phyloP scores from a whole-genome alignment of 139 green algal genomes.

The Coelastrella sp. region DNA sequence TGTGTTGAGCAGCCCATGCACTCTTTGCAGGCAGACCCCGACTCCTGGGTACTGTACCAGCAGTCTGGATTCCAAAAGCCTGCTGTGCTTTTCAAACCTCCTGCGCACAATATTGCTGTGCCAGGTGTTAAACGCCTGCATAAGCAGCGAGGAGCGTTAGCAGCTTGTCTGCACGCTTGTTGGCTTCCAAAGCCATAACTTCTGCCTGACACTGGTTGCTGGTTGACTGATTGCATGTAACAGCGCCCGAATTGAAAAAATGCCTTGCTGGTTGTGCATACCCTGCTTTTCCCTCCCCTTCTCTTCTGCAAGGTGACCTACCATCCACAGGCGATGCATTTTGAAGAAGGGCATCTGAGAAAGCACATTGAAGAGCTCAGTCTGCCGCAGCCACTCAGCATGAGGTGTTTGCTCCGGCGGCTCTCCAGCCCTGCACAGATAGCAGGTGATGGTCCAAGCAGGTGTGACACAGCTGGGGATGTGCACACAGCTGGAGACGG shows the following conservation, averaged over 20 bases:
- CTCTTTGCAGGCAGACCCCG: neutral
- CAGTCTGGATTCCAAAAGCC: neutral
- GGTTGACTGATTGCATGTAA: no score
- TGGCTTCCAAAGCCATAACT: no score
- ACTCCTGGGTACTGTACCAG: neutral
- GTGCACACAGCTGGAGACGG: no score
- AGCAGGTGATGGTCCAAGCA: no score
- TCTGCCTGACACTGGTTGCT: no score
- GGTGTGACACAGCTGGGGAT: no score
- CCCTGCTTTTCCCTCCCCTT: neutral
- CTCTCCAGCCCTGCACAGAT: neutral
- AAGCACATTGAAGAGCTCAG: constrained; percentile 31
- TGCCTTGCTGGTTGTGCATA: no score
- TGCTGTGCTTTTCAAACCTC: neutral
- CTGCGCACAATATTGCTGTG: neutral
- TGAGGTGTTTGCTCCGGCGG: constrained; percentile 19
- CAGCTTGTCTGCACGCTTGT: no score
- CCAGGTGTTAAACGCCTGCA: constrained; percentile 22
- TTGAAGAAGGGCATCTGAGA: constrained; percentile 18
- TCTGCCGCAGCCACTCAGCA: constrained; percentile 15
- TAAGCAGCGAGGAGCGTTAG: neutral
- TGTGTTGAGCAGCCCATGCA: neutral
- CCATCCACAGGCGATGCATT: neutral
- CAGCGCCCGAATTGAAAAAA: no score
- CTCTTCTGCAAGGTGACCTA: neutral